A percentile compares a stretch with the other conserved stretches of the same genome.
phyloP scores from a whole-genome alignment of 345 rosid genomes.

The Dipteronia sinensis region DNA sequence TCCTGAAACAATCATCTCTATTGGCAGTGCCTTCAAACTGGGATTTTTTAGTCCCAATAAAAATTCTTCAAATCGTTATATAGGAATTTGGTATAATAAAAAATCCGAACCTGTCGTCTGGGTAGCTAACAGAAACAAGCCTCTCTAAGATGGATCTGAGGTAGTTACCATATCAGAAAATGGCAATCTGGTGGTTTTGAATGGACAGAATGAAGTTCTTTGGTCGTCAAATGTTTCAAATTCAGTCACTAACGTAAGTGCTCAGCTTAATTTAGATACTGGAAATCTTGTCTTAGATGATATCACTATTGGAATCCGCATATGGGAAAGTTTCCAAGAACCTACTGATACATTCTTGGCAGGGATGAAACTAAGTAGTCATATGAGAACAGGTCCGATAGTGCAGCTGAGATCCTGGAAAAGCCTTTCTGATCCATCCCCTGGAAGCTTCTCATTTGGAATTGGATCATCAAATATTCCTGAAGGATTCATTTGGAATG shows the following conservation, averaged over 20 bases:
- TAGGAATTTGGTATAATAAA: not conserved
- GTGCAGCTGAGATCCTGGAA: slow-evolving; percentile 49
- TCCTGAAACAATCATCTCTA: not conserved
- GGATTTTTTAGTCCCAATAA: not conserved
- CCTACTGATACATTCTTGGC: slow-evolving; percentile 37
- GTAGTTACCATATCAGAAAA: slow-evolving; percentile 34
- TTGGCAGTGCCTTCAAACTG: not conserved
- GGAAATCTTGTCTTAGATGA: slow-evolving; percentile 56
- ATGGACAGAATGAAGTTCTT: slow-evolving; percentile 30
- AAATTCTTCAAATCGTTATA: not conserved
- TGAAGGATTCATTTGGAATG: too few relatives aligned
- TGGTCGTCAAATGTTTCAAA: slow-evolving; percentile 57
- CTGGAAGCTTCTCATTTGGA: slow-evolving; percentile 44
- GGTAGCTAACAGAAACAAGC: slow-evolving; percentile 55
- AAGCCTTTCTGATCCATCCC: slow-evolving; percentile 53
- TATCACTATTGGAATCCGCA: slow-evolving; percentile 15
- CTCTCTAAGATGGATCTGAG: slow-evolving; percentile 47
- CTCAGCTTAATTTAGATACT: slow-evolving; percentile 38
- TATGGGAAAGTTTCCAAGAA: slow-evolving; percentile 67
- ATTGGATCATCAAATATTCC: slow-evolving; percentile 1
- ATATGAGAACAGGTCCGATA: slow-evolving; percentile 33
- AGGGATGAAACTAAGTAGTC: slow-evolving; percentile 39
- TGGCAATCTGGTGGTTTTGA: slow-evolving; percentile 48
- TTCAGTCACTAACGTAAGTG: too few relatives aligned
- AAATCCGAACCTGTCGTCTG: slow-evolving; percentile 30